These are phyloP conservation scores for Bocquillonia castaneifolia DNA, from an alignment of 441 rosid species.

Conservation along the genomic window DNA sequence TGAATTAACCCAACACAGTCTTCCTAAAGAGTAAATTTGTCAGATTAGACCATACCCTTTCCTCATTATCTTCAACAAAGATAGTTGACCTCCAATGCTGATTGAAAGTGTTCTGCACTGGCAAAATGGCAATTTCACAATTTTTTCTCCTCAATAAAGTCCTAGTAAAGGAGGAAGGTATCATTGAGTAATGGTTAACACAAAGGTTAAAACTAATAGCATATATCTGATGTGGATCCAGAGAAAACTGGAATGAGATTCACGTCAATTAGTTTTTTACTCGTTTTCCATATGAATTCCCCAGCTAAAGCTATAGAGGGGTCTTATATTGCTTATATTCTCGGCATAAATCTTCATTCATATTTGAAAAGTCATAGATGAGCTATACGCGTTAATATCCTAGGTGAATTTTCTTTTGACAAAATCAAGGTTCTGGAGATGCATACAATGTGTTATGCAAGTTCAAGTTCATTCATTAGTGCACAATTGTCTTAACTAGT, in stretches of 20 bases:
- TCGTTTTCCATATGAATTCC: too few relatives aligned
- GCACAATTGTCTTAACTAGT: background rate
- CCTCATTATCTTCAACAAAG: background rate
- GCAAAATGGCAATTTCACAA: background rate
- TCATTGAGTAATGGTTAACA: background rate
- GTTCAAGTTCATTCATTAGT: background rate
- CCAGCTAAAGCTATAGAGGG: background rate
- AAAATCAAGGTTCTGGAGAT: background rate
- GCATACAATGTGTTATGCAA: background rate
- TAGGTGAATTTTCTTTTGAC: background rate
- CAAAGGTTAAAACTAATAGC: background rate
- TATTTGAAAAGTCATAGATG: background rate
- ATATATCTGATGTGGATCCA: background rate
- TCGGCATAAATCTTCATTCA: background rate
- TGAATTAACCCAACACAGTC: too few relatives aligned
- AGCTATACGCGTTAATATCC: background rate
- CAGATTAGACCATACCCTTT: background rate
- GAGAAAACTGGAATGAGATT: background rate
- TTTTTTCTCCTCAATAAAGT: background rate
- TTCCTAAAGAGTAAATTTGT: slow-evolving; percentile 25
- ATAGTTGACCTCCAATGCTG: background rate
- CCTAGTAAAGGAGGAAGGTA: background rate
- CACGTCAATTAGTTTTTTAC: background rate
- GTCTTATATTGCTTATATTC: background rate
- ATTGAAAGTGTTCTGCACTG: background rate